Base-by-base conservation (phyloP, 2,329 filamentous ascomycete genomes). In the Lecanicillium sp. region DNA sequence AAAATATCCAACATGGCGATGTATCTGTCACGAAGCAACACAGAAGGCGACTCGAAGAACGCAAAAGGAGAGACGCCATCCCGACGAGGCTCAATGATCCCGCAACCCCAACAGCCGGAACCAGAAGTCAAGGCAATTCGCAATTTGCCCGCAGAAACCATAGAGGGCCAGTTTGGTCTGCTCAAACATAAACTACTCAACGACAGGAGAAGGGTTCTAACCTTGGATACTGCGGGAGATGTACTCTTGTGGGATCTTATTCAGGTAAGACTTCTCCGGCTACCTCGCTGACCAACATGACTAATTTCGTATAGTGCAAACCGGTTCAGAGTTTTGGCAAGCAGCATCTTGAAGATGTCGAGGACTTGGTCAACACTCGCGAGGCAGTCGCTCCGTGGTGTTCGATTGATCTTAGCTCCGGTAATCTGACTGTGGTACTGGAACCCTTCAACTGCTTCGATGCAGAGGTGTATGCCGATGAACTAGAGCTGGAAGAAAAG, bases 391-490 rank as follows among this genome's bases (percentile, higher is more conserved):
- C 90, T 4, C 90, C 94, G 39, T 98, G 92, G 92, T 98, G 92
- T 57, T 87, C 87, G 2, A 84, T 97, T 38, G 88, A 98, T 54
- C 89, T 90, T 15, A 83, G 90, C 50, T 97, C 90, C 4, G 92
- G 92, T 27, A 87, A 86, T 45, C 68, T 98, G 40, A 90, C 88
- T 3, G 90, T 96, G 3, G 82, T 94, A 14, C 62, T 98, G 14
- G 92, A 98, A 55, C 87, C 89, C 29, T 94, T 92, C 53, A 94
- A 94, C 50, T 96, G 89, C 58, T 98, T 98, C 51, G 92, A 98
- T 61, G 92, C 89, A 13, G 92, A 98, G 55, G 84, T 95, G 60
- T 98, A 98, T 57, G 90, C 88, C 1, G 92, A 98, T 56, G 89
- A 97, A 61, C 66, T 94, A 27, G 70, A 80, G 29, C 50, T 90